phyloP scores from a whole-genome alignment of 108 stramenopile genomes.

The Cyclotella sp. region DNA sequence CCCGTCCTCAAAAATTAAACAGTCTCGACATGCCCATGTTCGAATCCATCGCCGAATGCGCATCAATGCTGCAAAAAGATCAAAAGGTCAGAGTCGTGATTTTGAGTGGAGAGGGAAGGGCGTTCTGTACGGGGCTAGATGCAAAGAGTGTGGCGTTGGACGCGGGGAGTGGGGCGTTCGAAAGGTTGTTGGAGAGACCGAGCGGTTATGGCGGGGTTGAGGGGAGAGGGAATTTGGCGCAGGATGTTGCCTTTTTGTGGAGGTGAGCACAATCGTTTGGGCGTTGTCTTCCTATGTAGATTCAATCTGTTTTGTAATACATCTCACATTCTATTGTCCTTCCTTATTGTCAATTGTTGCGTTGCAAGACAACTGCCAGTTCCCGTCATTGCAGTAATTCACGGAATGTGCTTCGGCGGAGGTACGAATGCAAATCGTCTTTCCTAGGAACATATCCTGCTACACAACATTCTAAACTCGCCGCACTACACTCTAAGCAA shows the following conservation, averaged over 20 bases:
- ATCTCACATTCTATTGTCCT: background rate
- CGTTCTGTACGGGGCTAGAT: constrained; percentile 90
- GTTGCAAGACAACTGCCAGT: constrained; percentile 64
- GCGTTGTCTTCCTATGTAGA: background rate
- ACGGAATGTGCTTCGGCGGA: constrained; percentile 92
- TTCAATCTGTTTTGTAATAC: background rate
- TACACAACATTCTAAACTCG: background rate
- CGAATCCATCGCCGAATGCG: constrained; percentile 76
- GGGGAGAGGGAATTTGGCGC: constrained; percentile 80
- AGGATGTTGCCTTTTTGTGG: constrained; percentile 89
- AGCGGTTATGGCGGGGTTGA: constrained; percentile 58
- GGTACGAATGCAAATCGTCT: constrained; percentile 32
- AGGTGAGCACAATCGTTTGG: constrained; percentile 28
- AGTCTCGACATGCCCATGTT: constrained; percentile 83
- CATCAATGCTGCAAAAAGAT: constrained; percentile 51
- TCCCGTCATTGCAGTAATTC: constrained; percentile 87
- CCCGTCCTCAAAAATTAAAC: constrained; percentile 81
- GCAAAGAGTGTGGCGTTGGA: constrained; percentile 61
- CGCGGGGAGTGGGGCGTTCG: constrained; percentile 38
- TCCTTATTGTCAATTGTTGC: background rate
- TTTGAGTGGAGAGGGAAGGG: constrained; percentile 76
- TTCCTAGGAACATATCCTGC: background rate
- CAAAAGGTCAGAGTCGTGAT: constrained; percentile 68
- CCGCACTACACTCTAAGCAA: background rate
- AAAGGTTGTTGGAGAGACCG: constrained; percentile 65